These are phyloP conservation scores for Hypoxylon lienhwacheense DNA, from an alignment of 495 filamentous ascomycete species.

Conservation along the genomic window DNA sequence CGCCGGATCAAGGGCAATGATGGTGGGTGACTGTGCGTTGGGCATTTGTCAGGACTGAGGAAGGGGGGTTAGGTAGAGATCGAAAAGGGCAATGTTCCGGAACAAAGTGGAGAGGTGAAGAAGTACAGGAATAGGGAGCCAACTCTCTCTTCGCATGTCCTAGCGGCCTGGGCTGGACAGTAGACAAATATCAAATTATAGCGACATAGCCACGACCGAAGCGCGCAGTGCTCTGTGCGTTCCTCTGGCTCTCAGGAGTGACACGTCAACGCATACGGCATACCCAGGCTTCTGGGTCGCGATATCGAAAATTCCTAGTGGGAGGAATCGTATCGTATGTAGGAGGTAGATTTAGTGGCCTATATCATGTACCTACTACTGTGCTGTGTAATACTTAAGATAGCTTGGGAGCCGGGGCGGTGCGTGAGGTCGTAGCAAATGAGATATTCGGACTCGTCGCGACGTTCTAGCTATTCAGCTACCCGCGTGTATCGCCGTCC, in stretches of 20 bases:
- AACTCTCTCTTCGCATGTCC: slow-evolving; percentile 24
- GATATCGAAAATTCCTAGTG: slow-evolving; percentile 19
- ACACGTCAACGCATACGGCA: slow-evolving; percentile 35
- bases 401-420: slow-evolving; percentile 21
- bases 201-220: slow-evolving; percentile 29
- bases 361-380: slow-evolving; percentile 18
- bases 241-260: slow-evolving; percentile 27
- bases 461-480: slow-evolving; percentile 14
- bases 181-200: slow-evolving; percentile 19
- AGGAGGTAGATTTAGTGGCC: slow-evolving; percentile 1
- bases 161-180: slow-evolving; percentile 21
- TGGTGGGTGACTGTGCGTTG: slow-evolving; percentile 13
- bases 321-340: slow-evolving; percentile 17
- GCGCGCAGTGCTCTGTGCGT: slow-evolving; percentile 21
- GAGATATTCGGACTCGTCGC: background rate
- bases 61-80: slow-evolving; percentile 15
- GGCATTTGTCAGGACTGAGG: slow-evolving; percentile 23
- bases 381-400: slow-evolving; percentile 21
- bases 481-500: slow-evolving; percentile 26
- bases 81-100: slow-evolving; percentile 36
- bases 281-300: slow-evolving; percentile 37
- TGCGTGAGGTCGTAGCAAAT: slow-evolving; percentile 26
- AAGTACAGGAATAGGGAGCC: slow-evolving; percentile 7
- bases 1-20: slow-evolving; percentile 8
- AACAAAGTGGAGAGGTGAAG: slow-evolving; percentile 32